Conservation (phyloP, 1,139 yeast species). For the Diutina mesorugosa region DNA sequence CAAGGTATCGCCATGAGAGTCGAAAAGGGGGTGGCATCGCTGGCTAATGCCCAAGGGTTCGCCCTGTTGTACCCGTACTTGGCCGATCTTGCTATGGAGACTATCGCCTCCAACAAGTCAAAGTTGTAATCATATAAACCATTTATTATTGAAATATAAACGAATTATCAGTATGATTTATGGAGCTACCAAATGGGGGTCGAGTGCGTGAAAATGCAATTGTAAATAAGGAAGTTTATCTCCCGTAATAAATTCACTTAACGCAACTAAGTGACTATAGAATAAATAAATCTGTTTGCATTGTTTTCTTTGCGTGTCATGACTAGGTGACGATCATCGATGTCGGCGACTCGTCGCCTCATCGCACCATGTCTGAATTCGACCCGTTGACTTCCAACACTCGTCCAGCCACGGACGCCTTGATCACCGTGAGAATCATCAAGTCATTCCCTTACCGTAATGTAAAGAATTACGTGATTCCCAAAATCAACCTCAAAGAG, state of each 20-base stretch:
- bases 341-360: neutral
- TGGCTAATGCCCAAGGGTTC: constrained; percentile 1
- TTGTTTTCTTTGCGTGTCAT: neutral
- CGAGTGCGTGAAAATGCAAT: neutral
- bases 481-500: constrained; percentile 55
- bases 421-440: constrained; percentile 72
- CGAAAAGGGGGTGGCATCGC: constrained; percentile 43
- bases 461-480: constrained; percentile 67
- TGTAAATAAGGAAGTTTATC: no score
- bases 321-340: no score
- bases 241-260: no score
- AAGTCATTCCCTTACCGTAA: constrained; percentile 91
- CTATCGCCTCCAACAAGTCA: neutral
- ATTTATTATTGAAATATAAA: neutral
- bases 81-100: neutral
- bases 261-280: no score
- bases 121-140: neutral
- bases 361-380: constrained; percentile 21
- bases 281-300: neutral
- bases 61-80: constrained; percentile 1
- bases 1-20: constrained; percentile 61
- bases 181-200: neutral
- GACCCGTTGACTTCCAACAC: constrained; percentile 49
- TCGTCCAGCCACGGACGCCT: constrained; percentile 58
- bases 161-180: neutral